phyloP scores from a whole-genome alignment of 192 early-diverging fungal species.

The Mortierella hygrophila region DNA sequence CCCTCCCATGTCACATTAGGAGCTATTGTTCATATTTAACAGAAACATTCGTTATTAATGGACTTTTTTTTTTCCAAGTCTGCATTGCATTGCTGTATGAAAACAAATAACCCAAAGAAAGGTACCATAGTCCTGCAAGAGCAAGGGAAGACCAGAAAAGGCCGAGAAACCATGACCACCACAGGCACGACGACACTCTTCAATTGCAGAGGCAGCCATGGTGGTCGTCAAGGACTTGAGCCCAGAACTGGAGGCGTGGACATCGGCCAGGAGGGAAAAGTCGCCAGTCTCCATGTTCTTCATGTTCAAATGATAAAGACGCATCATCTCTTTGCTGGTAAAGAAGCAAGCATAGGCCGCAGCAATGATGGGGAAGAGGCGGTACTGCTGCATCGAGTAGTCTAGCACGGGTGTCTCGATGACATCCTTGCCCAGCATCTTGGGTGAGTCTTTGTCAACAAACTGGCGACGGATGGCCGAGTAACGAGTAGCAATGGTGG shows the following conservation, averaged over 20 bases:
- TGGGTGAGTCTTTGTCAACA: slow-evolving; percentile 66
- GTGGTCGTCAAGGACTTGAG: slow-evolving; percentile 81
- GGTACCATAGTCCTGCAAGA: slow-evolving; percentile 73
- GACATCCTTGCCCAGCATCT: slow-evolving; percentile 40
- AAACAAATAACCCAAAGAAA: neutral
- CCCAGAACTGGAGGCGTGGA: slow-evolving; percentile 79
- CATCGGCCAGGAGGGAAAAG: slow-evolving; percentile 74
- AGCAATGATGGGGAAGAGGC: slow-evolving; percentile 77
- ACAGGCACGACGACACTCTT: slow-evolving; percentile 77
- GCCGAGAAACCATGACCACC: slow-evolving; percentile 85
- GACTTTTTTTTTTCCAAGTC: too few relatives aligned
- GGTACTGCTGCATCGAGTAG: slow-evolving; percentile 83
- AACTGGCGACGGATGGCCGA: slow-evolving; percentile 81
- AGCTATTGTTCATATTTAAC: slow-evolving; percentile 14
- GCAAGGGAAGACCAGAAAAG: slow-evolving; percentile 77
- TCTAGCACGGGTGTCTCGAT: slow-evolving; percentile 79
- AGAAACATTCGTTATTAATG: neutral
- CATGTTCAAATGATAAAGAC: slow-evolving; percentile 71
- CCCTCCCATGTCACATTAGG: slow-evolving; percentile 88
- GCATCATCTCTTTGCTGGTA: slow-evolving; percentile 72
- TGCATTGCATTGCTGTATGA: neutral
- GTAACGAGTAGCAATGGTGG: slow-evolving; percentile 79
- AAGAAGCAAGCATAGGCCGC: slow-evolving; percentile 80
- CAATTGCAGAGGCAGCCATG: slow-evolving; percentile 73
- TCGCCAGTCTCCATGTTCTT: slow-evolving; percentile 68